These are phyloP conservation scores for Auriculariales sp. DNA, from an alignment of 768 basidiomycete genomes.

Conservation along the genomic window DNA sequence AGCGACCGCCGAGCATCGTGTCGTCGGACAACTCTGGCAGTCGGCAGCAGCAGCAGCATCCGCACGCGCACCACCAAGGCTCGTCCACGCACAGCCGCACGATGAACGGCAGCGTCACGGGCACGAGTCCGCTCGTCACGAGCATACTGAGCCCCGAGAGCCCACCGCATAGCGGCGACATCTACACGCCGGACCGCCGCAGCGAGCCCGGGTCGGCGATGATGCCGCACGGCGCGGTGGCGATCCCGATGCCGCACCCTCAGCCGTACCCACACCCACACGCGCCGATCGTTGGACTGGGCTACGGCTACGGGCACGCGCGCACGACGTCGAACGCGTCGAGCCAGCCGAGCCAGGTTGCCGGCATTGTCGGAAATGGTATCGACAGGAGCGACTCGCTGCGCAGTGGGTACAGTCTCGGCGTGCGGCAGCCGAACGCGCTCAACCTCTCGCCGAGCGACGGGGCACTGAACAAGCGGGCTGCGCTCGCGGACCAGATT, in stretches of 20 bases:
- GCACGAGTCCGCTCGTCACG: conserved; percentile 11
- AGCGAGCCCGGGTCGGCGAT: background rate
- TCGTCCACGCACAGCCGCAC: no score
- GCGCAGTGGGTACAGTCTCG: background rate
- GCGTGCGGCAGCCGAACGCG: conserved; percentile 11
- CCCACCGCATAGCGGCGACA: conserved; percentile 13
- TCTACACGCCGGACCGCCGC: background rate
- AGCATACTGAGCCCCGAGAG: conserved; percentile 19
- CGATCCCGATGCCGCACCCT: background rate
- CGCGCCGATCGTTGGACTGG: background rate
- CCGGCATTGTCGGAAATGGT: no score
- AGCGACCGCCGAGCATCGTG: conserved; percentile 49
- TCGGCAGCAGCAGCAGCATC: background rate
- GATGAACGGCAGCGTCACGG: background rate
- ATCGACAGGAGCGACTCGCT: background rate
- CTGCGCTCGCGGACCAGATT: conserved; percentile 13
- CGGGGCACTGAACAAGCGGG: conserved; percentile 33
- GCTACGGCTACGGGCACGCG: background rate
- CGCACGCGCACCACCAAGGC: background rate
- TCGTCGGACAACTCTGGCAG: conserved; percentile 26
- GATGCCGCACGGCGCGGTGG: background rate
- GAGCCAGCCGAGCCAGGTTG: no score
- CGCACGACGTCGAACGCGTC: background rate
- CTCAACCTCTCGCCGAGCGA: conserved; percentile 50
- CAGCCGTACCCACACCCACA: background rate